Percentiles rank a stretch among this genome's conserved stretches.
Evolutionary conservation across 495 filamentous ascomycete species (phyloP).

Genomic region (Choiromyces venosus): DNA sequence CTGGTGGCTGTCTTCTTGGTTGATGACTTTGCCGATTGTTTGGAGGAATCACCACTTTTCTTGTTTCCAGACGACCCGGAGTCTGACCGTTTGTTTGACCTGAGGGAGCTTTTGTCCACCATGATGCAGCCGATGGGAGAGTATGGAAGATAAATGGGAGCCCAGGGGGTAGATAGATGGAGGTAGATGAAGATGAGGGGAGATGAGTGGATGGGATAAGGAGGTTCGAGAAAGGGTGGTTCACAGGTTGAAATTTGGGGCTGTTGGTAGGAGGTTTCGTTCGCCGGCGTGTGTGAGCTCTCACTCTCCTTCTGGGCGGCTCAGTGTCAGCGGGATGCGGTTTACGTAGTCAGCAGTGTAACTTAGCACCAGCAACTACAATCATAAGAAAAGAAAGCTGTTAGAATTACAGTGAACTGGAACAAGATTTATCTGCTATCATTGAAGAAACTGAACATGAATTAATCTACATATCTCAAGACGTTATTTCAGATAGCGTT

Average conservation of each 20-base stretch:
- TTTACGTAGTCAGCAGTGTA: constrained; percentile 1
- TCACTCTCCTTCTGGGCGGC: background rate
- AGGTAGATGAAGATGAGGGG: background rate
- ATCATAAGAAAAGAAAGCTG: background rate
- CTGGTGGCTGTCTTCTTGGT: constrained; percentile 26
- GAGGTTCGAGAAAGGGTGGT: background rate
- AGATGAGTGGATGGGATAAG: constrained; percentile 2
- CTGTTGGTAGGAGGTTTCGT: background rate
- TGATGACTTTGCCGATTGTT: constrained; percentile 32
- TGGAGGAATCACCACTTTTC: constrained; percentile 24
- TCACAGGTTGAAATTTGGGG: background rate
- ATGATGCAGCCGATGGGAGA: constrained; percentile 34
- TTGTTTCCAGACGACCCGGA: constrained; percentile 35
- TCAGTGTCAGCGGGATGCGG: background rate
- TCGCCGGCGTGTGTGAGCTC: background rate
- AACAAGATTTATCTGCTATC: background rate
- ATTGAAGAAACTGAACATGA: background rate
- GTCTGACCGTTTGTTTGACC: constrained; percentile 37
- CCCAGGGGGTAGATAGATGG: background rate
- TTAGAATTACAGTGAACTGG: background rate
- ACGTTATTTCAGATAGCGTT: background rate
- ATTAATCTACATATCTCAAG: background rate
- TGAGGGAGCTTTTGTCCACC: constrained; percentile 41
- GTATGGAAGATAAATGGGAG: background rate
- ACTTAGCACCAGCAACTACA: background rate